Base-by-base conservation (phyloP, 805 yeast species). In the Cyberlindnera maritima region DNA sequence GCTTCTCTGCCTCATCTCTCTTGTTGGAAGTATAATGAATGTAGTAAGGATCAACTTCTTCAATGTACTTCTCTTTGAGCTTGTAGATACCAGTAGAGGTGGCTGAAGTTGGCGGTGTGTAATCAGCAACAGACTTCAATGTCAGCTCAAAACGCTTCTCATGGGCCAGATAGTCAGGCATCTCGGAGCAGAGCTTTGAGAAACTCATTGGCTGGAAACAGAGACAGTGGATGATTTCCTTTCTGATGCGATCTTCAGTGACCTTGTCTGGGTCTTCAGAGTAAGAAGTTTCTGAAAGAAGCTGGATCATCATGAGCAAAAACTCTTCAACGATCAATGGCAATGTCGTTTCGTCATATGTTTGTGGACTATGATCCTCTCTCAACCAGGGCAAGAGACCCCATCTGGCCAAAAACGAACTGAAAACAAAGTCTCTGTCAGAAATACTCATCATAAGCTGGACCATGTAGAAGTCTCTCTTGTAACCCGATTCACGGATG, bases 221-320 rank as follows among this genome's bases (percentile, higher is more conserved):
- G n/a, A 92, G 69, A 2, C 81, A 75, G 59, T 94, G 97, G 19
- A 89, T 72, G n/a, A 92, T 80, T 56, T 91, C 97, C 36, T 77
- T 74, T 47, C 69, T 71, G 25, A 89, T 75, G 43, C 81, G 71
- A 13, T 66, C 62, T 47, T 76, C 77, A 11, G 71, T 71, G 1
- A 80, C 71, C 11, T 74, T 79, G 6, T 73, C 73, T 2, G 70
- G 60, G 12, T 81, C 80, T 23, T 67, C 70, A 29, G 88, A 67
- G 49, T 80, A 79, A 9, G 79, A 64, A 39, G 86, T 79, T 55
- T 89, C 96, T 1, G 85, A 78, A 4, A 90, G 61, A 11, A 88
- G 53, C 43, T 80, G 81, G 40, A 88, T 82, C 55, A 90, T 67
- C 43, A 83, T 79, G 40, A 83, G 75, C 36, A 88, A 54, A 52